Evolutionary conservation across 192 early-diverging fungal species (phyloP).

Genomic region (Rhizoclosmatium globosum): DNA sequence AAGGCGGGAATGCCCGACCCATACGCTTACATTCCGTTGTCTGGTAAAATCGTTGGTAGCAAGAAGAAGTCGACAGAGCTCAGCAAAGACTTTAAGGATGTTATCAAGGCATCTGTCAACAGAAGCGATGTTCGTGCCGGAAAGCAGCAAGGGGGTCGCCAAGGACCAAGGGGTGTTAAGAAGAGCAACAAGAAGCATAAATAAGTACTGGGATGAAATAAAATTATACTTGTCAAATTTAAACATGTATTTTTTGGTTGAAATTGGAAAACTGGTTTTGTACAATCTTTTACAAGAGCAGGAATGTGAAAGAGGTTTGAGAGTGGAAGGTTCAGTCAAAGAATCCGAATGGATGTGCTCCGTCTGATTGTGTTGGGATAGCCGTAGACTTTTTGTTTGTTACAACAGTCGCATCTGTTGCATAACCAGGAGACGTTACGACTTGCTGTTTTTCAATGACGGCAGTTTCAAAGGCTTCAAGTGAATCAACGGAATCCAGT

Average conservation of each 20-base stretch:
- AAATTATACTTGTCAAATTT: not conserved
- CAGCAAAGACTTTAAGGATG: constrained; percentile 48
- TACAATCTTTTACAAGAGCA: no score
- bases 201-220: constrained; percentile 20
- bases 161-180: constrained; percentile 27
- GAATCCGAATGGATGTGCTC: constrained; percentile 10
- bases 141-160: constrained; percentile 5
- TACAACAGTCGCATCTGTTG: not conserved
- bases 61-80: constrained; percentile 51
- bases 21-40: constrained; percentile 94
- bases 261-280: no score
- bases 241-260: not conserved
- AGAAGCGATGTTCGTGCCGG: not conserved
- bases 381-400: not conserved
- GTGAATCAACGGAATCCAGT: not conserved
- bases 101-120: constrained; percentile 49
- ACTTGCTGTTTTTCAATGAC: not conserved
- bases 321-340: constrained; percentile 6
- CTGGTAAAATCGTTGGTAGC: constrained; percentile 71
- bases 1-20: constrained; percentile 88
- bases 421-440: not conserved
- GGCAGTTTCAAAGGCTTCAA: constrained; percentile 3
- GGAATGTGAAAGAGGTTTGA: no score
- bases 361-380: constrained; percentile 2
- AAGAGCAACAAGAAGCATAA: constrained; percentile 61